Conservation (phyloP, 805 yeast species). For the Pichia thaimueangensis region DNA sequence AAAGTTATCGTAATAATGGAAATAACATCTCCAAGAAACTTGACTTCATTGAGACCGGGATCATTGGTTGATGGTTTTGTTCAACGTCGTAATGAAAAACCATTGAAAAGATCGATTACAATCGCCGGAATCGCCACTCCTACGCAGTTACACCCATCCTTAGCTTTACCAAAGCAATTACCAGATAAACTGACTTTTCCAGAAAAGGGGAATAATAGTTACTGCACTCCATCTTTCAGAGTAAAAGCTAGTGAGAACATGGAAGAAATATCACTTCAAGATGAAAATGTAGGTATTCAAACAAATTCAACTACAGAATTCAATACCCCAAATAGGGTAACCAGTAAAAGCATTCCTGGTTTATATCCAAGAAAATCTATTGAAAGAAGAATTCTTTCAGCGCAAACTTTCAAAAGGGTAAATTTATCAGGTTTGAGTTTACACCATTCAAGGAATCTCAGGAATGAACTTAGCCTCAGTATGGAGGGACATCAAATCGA, state of each 20-base stretch:
- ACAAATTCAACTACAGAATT: not conserved
- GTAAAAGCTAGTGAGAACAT: not conserved
- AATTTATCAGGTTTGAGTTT: too few species aligned
- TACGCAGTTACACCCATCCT: too few species aligned
- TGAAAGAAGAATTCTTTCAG: not conserved
- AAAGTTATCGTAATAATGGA: too few species aligned
- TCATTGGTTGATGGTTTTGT: not conserved
- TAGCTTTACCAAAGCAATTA: too few species aligned
- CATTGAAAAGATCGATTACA: not conserved
- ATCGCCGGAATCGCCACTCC: not conserved
- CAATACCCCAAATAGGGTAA: not conserved
- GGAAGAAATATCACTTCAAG: not conserved
- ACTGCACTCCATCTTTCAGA: not conserved
- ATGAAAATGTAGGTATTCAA: conserved; percentile 2
- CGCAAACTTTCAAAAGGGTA: too few species aligned
- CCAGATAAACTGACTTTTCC: too few species aligned
- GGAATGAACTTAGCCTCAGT: too few species aligned
- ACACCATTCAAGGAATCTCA: too few species aligned
- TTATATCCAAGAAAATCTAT: not conserved
- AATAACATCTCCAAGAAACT: too few species aligned
- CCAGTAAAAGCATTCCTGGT: not conserved
- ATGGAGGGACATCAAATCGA: not conserved
- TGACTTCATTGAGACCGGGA: conserved; percentile 1
- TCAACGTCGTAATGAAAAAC: not conserved
- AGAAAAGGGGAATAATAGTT: not conserved